Evolutionary conservation across 169 alveolate genomes (phyloP), one percentile per base, ranked within the genome.

Genomic region (Eimeria necatrix): DNA sequence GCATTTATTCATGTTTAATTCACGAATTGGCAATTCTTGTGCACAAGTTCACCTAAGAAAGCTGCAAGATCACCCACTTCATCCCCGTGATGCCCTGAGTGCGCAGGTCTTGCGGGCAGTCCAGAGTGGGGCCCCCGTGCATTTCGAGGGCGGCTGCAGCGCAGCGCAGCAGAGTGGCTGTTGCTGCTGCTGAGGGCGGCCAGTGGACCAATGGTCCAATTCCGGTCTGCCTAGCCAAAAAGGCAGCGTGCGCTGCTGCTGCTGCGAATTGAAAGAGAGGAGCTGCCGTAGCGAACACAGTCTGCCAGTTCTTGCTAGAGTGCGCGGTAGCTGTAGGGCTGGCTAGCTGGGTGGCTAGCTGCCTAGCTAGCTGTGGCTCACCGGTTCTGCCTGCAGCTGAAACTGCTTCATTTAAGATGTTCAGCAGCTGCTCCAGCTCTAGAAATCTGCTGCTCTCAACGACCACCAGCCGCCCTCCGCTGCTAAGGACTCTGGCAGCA

Each of bases 361-460:
- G 64, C 85, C n/a, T 10, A 24, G 49, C 49, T 22, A 10, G 59
- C 53, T 4, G 71, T 4, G 89, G 4, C 89, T 24, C 89, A 80
- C 89, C 89, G 18, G 89, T 80, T 20, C 70, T 80, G 64, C 89
- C 71, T 51, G 70, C 70, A 18, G 20, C 24, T 22, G 70, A 32
- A 5, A 80, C 49, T 16, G 89, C 64, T 7, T 22, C 89, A 20
- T 32, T 22, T 16, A 80, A 68, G 22, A 80, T 26, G 10, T 48
- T 1, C 51, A 80, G 68, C 71, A 80, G 71, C 49, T 80, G 46
- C 71, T 80, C 70, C 71, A 80, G 71, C 9, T 51, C 51, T 14
- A 80, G 71, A 48, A 80, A 80, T 51, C 89, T 80, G 89, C 89
- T 80, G 89, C 89, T 80, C 8, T 80, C 89, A n/a, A 80, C 71